A percentile compares a stretch with the other conserved stretches of the same genome.
Evolutionary conservation across 2,329 filamentous ascomycete genomes (phyloP).

Genomic region (Arthrobotrys pseudoclavata): DNA sequence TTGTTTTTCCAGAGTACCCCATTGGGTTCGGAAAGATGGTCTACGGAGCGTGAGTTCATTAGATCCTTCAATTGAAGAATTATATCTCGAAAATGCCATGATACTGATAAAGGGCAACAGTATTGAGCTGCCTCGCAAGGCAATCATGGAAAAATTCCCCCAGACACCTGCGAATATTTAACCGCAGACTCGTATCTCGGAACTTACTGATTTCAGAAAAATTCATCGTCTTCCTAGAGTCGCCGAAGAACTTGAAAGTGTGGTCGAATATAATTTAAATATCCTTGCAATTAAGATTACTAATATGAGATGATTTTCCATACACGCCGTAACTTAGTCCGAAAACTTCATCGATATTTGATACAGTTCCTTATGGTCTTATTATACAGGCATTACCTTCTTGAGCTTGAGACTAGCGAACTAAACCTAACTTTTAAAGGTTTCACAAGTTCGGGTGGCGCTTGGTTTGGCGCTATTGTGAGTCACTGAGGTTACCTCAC

Average conservation of each 20-base stretch:
- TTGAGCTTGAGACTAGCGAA: neutral
- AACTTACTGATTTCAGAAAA: neutral
- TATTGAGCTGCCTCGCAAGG: conserved; percentile 31
- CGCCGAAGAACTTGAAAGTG: neutral
- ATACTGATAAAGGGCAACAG: conserved; percentile 9
- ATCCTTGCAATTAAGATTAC: conserved; percentile 1
- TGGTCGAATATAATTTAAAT: neutral
- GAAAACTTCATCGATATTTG: neutral
- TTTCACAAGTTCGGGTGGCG: neutral
- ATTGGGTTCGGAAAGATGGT: conserved; percentile 47
- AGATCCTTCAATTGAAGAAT: neutral
- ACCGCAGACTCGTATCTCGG: neutral
- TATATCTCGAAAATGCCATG: neutral
- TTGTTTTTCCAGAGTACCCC: conserved; percentile 28
- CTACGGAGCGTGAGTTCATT: conserved; percentile 31
- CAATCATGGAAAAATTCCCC: conserved; percentile 41
- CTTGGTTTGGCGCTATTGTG: conserved; percentile 5
- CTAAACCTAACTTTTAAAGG: neutral
- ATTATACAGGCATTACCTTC: neutral
- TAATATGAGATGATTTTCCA: no score
- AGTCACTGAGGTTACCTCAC: neutral
- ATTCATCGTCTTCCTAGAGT: neutral
- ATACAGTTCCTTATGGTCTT: no score
- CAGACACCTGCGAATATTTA: conserved; percentile 47
- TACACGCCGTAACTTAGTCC: no score